Conservation (phyloP, 73 alveolate species). For the Paramecium primaurelia region DNA sequence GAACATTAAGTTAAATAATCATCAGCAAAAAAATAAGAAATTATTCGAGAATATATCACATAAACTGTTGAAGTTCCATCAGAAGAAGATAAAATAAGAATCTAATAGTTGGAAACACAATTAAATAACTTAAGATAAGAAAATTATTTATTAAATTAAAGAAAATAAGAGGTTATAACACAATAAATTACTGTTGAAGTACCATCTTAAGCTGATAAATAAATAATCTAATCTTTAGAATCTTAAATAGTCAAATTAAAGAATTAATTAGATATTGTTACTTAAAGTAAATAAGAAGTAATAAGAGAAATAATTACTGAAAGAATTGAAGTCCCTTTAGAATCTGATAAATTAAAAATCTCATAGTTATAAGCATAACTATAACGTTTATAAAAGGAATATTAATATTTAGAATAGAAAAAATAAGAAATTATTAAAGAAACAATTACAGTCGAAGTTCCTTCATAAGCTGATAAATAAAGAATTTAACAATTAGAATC, state of each 20-base stretch:
- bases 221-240: not conserved
- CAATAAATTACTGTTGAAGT: not conserved
- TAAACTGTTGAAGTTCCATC: not conserved
- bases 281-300: not conserved
- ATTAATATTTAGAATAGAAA: not conserved
- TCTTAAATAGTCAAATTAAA: not conserved
- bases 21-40: slow-evolving; percentile 9
- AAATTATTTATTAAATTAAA: not conserved
- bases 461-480: not conserved
- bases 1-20: not conserved
- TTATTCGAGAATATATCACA: not conserved
- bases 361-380: not conserved
- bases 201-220: not conserved
- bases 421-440: slow-evolving; percentile 22
- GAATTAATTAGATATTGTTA: not conserved
- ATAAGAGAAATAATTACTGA: not conserved
- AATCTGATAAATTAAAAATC: not conserved
- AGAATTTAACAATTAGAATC: not conserved
- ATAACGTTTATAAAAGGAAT: not conserved
- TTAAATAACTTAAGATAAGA: not conserved
- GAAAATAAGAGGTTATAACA: not conserved
- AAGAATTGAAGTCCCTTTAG: not conserved
- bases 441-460: not conserved
- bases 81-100: not conserved
- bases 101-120: not conserved